phyloP scores from a whole-genome alignment of 2,329 filamentous ascomycete species.

The Apiospora arundinis region DNA sequence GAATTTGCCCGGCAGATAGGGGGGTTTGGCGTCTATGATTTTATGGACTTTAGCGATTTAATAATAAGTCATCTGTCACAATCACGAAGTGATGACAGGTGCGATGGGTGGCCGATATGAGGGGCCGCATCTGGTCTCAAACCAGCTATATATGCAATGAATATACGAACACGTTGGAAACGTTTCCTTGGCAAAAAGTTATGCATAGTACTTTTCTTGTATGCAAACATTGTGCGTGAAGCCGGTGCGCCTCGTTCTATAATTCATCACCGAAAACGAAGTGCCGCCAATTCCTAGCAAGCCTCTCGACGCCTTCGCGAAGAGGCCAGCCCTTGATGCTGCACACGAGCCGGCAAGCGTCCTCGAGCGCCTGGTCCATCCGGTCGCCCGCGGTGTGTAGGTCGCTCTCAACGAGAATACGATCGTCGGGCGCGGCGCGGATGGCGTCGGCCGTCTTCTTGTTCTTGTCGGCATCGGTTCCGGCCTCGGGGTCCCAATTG shows the following conservation, averaged over 20 bases:
- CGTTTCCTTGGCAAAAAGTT: not conserved
- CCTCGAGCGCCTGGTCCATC: constrained; percentile 81
- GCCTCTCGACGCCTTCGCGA: constrained; percentile 69
- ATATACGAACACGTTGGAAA: constrained; percentile 2
- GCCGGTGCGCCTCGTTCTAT: not conserved
- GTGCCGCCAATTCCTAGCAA: constrained; percentile 77
- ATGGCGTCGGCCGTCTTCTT: constrained; percentile 68
- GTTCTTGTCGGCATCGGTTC: constrained; percentile 47
- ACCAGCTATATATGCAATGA: not conserved
- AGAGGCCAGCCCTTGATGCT: constrained; percentile 78
- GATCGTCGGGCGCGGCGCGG: constrained; percentile 75
- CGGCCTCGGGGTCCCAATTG: constrained; percentile 66
- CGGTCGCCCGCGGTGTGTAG: constrained; percentile 79
- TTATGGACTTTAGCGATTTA: not conserved
- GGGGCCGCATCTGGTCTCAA: not conserved
- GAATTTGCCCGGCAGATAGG: too few relatives aligned
- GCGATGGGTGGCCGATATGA: not conserved
- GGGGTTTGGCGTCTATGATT: not conserved
- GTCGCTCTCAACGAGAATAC: constrained; percentile 88
- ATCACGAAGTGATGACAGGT: constrained; percentile 14
- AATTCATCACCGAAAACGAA: constrained; percentile 72
- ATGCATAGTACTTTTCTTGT: not conserved
- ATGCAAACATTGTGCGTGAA: not conserved
- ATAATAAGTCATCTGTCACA: not conserved
- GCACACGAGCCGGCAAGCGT: constrained; percentile 79